phyloP scores from a whole-genome alignment of 2,329 filamentous ascomycete species.

The Orbilia blumenaviensis region DNA sequence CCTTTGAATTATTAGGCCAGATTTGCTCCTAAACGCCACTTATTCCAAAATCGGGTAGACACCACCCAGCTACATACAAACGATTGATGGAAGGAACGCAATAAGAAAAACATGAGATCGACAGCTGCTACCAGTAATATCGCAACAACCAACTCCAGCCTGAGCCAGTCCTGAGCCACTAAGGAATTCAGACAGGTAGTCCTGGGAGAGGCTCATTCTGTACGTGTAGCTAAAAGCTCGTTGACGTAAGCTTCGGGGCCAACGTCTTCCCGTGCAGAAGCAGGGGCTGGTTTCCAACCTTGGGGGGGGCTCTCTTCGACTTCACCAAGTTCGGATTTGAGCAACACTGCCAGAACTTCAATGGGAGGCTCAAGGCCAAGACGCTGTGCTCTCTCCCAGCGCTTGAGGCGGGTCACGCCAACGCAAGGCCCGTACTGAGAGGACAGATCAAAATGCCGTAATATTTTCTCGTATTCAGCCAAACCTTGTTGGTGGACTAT shows the following conservation, averaged over 20 bases:
- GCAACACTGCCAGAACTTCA: constrained; percentile 84
- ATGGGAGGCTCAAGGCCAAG: constrained; percentile 88
- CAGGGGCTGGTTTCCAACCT: constrained; percentile 20
- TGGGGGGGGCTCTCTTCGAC: constrained; percentile 1
- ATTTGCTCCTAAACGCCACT: not conserved
- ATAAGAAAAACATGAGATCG: not conserved
- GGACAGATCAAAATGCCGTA: constrained; percentile 91
- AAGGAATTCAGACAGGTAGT: too few relatives aligned
- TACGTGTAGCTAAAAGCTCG: constrained; percentile 24
- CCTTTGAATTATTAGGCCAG: not conserved
- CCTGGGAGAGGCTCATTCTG: too few relatives aligned
- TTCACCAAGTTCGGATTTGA: constrained; percentile 70
- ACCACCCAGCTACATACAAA: not conserved
- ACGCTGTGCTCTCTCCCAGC: constrained; percentile 85
- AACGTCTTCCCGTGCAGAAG: constrained; percentile 8
- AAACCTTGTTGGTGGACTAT: constrained; percentile 79
- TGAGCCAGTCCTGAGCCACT: not conserved
- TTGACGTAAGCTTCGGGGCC: constrained; percentile 35
- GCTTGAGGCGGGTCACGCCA: constrained; percentile 79
- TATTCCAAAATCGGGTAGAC: not conserved
- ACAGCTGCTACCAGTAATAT: not conserved
- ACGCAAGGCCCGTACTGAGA: constrained; percentile 92
- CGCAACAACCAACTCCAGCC: not conserved
- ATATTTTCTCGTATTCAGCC: constrained; percentile 79
- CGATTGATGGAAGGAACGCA: not conserved